phyloP scores from a whole-genome alignment of 192 early-diverging fungal genomes.

The Thoreauomyces humboldtii region DNA sequence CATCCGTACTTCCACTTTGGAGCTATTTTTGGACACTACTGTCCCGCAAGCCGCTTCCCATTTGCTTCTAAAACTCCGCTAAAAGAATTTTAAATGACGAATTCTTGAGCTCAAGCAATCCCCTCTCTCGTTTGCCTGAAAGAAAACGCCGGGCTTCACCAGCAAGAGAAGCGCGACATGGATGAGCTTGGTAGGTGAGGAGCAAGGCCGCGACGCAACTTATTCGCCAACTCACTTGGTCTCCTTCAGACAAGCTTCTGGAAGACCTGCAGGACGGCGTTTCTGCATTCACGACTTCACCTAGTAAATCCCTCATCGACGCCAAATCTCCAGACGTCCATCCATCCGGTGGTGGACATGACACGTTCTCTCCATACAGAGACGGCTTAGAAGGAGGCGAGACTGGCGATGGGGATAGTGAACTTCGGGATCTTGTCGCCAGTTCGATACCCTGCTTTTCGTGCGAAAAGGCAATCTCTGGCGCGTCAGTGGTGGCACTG shows the following conservation, averaged over 20 bases:
- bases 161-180: too few species aligned
- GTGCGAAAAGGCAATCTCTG: slow-evolving; percentile 3
- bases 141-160: too few species aligned
- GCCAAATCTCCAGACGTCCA: too few species aligned
- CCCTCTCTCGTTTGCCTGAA: too few species aligned
- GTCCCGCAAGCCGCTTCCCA: too few species aligned
- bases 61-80: too few species aligned
- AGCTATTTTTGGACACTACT: too few species aligned
- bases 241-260: neutral
- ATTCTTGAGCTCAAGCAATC: too few species aligned
- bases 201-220: neutral
- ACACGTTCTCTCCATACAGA: neutral
- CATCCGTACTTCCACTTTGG: too few species aligned
- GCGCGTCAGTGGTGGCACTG: slow-evolving; percentile 9
- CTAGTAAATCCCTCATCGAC: neutral
- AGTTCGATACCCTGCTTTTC: slow-evolving; percentile 11
- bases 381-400: neutral
- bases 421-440: neutral
- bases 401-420: neutral
- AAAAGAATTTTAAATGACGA: too few species aligned
- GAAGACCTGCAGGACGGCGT: neutral
- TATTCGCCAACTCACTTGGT: neutral
- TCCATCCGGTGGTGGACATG: neutral
- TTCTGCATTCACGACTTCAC: neutral
- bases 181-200: neutral